These are phyloP conservation scores for Beverwykella pulmonaria DNA, from an alignment of 495 filamentous ascomycete genomes.

Conservation along the genomic window DNA sequence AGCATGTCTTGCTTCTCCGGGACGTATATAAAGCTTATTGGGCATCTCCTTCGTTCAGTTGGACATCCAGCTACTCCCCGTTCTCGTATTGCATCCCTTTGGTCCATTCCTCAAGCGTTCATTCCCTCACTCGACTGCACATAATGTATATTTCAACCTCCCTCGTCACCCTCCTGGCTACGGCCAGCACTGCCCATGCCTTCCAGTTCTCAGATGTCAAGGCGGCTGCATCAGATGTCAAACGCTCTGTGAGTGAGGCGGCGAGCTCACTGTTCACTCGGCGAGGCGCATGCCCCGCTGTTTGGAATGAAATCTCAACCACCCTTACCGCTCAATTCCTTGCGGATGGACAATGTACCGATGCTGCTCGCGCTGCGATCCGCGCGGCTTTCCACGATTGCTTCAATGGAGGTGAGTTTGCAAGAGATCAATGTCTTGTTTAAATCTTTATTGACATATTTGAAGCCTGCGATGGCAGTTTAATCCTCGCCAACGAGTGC, in stretches of 20 bases:
- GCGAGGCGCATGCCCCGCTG: conserved; percentile 26
- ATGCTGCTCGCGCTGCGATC: conserved; percentile 40
- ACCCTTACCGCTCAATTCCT: conserved; percentile 35
- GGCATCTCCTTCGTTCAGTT: background rate
- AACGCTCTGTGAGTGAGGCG: conserved; percentile 2
- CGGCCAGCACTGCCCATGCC: conserved; percentile 16
- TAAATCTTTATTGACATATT: background rate
- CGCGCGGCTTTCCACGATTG: conserved; percentile 42
- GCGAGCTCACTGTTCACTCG: conserved; percentile 4
- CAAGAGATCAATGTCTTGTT: background rate
- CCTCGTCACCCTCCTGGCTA: conserved; percentile 20
- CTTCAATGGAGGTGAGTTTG: conserved; percentile 24
- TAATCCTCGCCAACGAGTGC: conserved; percentile 38
- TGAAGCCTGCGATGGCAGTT: conserved; percentile 38
- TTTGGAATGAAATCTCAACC: conserved; percentile 33
- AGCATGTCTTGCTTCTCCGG: background rate
- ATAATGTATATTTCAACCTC: conserved; percentile 36
- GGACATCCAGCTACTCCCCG: background rate
- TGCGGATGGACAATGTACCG: conserved; percentile 32
- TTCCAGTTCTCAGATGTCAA: conserved; percentile 26
- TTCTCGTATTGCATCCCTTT: background rate
- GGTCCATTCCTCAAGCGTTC: background rate
- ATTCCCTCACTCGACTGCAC: background rate
- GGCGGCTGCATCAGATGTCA: conserved; percentile 4
- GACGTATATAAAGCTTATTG: background rate